A percentile compares a stretch with the other conserved stretches of the same genome.
Evolutionary conservation across 768 basidiomycete species (phyloP).

Genomic region (Baorangia bicolor): DNA sequence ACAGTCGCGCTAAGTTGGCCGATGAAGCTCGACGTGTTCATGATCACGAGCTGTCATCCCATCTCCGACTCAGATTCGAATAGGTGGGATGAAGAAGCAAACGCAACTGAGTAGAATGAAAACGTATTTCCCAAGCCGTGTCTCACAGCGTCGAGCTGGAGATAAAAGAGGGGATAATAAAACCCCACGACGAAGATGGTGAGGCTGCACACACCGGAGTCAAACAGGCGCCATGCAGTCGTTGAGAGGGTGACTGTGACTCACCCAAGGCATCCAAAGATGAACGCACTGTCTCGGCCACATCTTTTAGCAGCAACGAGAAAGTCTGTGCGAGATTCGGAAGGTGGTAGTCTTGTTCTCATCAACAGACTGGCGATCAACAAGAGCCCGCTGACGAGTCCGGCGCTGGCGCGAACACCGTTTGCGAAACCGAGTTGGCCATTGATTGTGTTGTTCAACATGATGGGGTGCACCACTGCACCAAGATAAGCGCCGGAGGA

Average conservation of each 20-base stretch:
- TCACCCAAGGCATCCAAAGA: constrained; percentile 30
- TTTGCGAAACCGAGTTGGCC: constrained; percentile 46
- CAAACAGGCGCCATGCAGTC: background rate
- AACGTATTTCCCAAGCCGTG: constrained; percentile 45
- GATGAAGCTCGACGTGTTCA: constrained; percentile 53
- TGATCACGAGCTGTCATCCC: constrained; percentile 46
- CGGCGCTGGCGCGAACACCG: constrained; percentile 43
- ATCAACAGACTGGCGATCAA: constrained; percentile 41
- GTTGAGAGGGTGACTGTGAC: background rate
- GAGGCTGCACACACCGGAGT: constrained; percentile 13
- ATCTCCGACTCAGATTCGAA: background rate
- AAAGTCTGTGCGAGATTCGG: constrained; percentile 25
- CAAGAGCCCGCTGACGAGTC: constrained; percentile 38
- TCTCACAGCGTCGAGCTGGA: constrained; percentile 53
- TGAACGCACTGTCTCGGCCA: constrained; percentile 24
- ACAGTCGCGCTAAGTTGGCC: constrained; percentile 54
- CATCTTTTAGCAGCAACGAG: constrained; percentile 22
- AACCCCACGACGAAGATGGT: constrained; percentile 40
- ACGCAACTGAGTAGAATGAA: constrained; percentile 59
- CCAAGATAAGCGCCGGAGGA: constrained; percentile 60
- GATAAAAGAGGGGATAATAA: constrained; percentile 58
- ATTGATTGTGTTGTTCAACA: constrained; percentile 51
- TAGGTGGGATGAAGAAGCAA: background rate
- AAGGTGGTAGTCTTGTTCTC: constrained; percentile 39
- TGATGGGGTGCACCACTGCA: constrained; percentile 59